Base-by-base conservation (phyloP, 2,329 filamentous ascomycete species). In the Cylindrodendrum hubeiense region DNA sequence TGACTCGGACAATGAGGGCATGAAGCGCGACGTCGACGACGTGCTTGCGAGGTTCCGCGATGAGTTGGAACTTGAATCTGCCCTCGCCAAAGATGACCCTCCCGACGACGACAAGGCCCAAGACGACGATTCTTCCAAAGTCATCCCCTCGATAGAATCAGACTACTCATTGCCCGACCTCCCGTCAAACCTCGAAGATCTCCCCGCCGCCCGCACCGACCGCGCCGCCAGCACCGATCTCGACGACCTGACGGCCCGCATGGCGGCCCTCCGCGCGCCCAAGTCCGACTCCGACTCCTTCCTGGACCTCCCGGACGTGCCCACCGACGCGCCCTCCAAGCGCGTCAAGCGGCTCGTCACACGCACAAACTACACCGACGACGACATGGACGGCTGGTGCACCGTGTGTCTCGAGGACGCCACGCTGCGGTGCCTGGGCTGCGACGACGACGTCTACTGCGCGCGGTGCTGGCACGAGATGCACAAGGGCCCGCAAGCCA, bases 371-470 rank as follows among this genome's bases (percentile, higher is more conserved):
- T 89, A 85, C 74, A 88, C 90, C 0, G 91, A 95, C 71, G 90
- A 91, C 34, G 92, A 95, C 71, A 85, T 91, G 66, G 89, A 91
- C 44, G 88, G 86, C 1, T 97, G 93, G 93, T 97, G 94, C 77
- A 87, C 90, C 33, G 94, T 96, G 10, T 97, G 94, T 76, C 89
- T 91, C 50, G 92, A 94, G 63, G 92, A 96, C 74, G 93, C 91
- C 0, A 89, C 89, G 3, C 80, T 96, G 28, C 85, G 85, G 62
- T 97, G 94, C 75, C 75, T 90, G 0, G 93, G 91, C 3, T 97
- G 94, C 72, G 89, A 89, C 37, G 79, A 80, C 28, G 89, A 95
- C 68, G 82, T 93, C 43, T 97, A 95, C 76, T 97, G 94, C 77
- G 83, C 85, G 22, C 82, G 87, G 17, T 97, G 94, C 81, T 97